phyloP scores from a whole-genome alignment of 2,329 filamentous ascomycete species.

The Pseudohalonectria lignicola region DNA sequence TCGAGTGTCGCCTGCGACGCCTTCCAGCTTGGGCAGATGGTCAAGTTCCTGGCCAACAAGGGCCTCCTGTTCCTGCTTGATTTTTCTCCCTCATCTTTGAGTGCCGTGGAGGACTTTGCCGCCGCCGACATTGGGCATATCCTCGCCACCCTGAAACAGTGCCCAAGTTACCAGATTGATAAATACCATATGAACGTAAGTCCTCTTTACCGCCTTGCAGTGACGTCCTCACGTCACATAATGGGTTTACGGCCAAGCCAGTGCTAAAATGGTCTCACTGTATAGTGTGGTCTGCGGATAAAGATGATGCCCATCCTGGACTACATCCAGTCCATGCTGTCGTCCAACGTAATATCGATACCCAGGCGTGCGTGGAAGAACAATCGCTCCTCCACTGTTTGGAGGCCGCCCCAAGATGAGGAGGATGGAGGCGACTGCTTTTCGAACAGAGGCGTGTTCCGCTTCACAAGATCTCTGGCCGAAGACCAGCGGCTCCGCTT shows the following conservation, averaged over 20 bases:
- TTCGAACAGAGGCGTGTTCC: slow-evolving; percentile 29
- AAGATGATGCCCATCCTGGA: slow-evolving; percentile 56
- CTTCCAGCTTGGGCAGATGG: slow-evolving; percentile 68
- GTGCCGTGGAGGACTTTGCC: slow-evolving; percentile 34
- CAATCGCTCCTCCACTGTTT: slow-evolving; percentile 25
- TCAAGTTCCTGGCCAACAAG: slow-evolving; percentile 56
- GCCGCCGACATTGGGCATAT: slow-evolving; percentile 51
- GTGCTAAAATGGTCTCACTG: neutral
- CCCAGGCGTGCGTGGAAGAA: slow-evolving; percentile 34
- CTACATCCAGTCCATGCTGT: slow-evolving; percentile 47
- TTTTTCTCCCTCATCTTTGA: slow-evolving; percentile 37
- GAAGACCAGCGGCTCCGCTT: slow-evolving; percentile 37
- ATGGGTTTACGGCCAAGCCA: neutral
- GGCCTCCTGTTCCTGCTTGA: slow-evolving; percentile 49
- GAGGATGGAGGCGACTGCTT: slow-evolving; percentile 7
- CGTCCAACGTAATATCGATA: slow-evolving; percentile 31
- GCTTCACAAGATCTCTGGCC: slow-evolving; percentile 38
- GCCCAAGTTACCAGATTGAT: slow-evolving; percentile 64
- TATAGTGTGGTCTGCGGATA: slow-evolving; percentile 51
- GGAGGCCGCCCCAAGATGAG: too few relatives aligned
- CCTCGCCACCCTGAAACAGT: slow-evolving; percentile 50
- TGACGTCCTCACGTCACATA: too few relatives aligned
- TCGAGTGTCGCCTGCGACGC: slow-evolving; percentile 62
- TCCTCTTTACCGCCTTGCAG: too few relatives aligned
- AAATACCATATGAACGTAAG: slow-evolving; percentile 51